phyloP scores from a whole-genome alignment of 345 rosid species.

The Arabis alpina region DNA sequence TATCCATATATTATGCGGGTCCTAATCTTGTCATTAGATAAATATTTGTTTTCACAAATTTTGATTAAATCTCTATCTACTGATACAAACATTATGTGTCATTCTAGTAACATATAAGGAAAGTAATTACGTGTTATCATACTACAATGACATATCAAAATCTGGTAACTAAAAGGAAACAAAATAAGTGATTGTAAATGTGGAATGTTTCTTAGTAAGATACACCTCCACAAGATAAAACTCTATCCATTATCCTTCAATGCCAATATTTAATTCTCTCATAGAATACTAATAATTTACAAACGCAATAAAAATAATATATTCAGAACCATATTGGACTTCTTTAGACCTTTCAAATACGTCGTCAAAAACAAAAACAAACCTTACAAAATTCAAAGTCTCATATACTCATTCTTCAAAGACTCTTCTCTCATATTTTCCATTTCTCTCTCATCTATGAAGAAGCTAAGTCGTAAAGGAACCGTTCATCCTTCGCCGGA shows the following conservation, averaged over 20 bases:
- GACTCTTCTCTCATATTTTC: background rate
- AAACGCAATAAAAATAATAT: background rate
- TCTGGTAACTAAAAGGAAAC: background rate
- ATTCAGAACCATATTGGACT: background rate
- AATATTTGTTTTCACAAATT: background rate
- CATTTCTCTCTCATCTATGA: slow-evolving; percentile 47
- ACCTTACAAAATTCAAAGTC: slow-evolving; percentile 36
- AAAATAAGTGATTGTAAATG: background rate
- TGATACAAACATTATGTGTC: background rate
- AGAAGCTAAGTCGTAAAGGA: slow-evolving; percentile 75
- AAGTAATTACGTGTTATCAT: slow-evolving; percentile 8
- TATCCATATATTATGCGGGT: too few species aligned
- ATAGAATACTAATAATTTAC: too few species aligned
- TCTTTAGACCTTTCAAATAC: slow-evolving; percentile 24
- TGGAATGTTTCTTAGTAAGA: background rate
- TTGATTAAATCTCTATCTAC: background rate
- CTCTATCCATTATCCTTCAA: slow-evolving; percentile 2
- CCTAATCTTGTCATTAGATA: too few species aligned
- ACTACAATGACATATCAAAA: background rate
- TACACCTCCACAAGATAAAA: background rate
- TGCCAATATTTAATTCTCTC: background rate
- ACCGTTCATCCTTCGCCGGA: slow-evolving; percentile 75
- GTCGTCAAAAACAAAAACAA: slow-evolving; percentile 7
- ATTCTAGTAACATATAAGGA: background rate
- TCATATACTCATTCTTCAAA: slow-evolving; percentile 38